A percentile compares a stretch with the other conserved stretches of the same genome.
Conservation (phyloP, 805 yeast species). For the Tanozyma kutaoensis region DNA sequence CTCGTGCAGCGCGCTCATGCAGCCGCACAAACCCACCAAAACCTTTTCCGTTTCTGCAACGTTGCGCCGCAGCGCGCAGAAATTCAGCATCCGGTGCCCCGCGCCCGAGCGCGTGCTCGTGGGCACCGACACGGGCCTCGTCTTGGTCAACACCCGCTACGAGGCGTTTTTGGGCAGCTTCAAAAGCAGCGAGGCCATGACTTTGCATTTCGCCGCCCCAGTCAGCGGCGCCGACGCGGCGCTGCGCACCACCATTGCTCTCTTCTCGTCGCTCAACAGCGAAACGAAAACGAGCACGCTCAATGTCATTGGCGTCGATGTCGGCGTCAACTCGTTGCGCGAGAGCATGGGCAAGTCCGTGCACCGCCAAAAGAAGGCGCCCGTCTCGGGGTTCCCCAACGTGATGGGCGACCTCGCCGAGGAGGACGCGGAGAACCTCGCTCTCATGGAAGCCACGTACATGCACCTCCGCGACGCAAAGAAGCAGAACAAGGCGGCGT, state of each 20-base stretch:
- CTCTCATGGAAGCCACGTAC: background rate
- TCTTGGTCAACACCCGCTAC: conserved; percentile 31
- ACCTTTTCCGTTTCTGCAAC: conserved; percentile 7
- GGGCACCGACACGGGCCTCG: conserved; percentile 23
- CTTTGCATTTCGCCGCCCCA: conserved; percentile 7
- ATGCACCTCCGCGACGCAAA: background rate
- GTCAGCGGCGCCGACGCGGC: conserved; percentile 31
- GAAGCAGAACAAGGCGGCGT: conserved; percentile 1
- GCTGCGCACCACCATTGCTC: conserved; percentile 26
- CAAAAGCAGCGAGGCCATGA: conserved; percentile 10
- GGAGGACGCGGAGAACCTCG: conserved; percentile 8
- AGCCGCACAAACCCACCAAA: conserved; percentile 8
- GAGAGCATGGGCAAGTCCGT: conserved; percentile 61
- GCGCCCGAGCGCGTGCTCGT: conserved; percentile 34
- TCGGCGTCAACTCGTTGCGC: conserved; percentile 54
- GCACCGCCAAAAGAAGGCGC: background rate
- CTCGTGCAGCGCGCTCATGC: conserved; percentile 10
- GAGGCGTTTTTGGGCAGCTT: conserved; percentile 23
- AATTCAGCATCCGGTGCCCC: conserved; percentile 11
- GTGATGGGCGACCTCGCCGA: conserved; percentile 14
- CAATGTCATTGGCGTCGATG: conserved; percentile 35
- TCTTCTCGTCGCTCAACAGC: conserved; percentile 25
- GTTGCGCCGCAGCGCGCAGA: background rate
- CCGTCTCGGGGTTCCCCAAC: conserved; percentile 1
- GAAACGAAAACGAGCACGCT: conserved; percentile 31